These are phyloP conservation scores for Adansonia grandidieri DNA, from an alignment of 441 rosid species.

Conservation along the genomic window DNA sequence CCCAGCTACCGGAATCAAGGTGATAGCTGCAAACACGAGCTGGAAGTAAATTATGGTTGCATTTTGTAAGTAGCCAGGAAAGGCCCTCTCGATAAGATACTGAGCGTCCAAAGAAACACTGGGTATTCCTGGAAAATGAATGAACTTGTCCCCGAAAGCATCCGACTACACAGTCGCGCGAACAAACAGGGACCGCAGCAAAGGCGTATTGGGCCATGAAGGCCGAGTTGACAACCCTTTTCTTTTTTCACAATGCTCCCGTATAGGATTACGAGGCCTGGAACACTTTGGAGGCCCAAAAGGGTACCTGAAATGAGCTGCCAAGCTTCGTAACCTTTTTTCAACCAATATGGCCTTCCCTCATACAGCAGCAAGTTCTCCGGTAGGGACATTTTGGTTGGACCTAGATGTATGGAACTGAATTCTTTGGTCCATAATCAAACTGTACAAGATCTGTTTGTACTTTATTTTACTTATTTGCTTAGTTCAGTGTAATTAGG, in stretches of 20 bases:
- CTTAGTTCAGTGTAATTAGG: too few relatives aligned
- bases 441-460: too few relatives aligned
- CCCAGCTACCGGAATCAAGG: constrained; percentile 54
- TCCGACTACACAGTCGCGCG: constrained; percentile 63
- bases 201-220: constrained; percentile 71
- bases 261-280: constrained; percentile 39
- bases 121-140: constrained; percentile 46
- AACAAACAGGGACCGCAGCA: constrained; percentile 56
- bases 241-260: constrained; percentile 66
- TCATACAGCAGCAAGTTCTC: constrained; percentile 34
- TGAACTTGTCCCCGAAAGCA: constrained; percentile 47
- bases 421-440: neutral
- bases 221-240: constrained; percentile 72
- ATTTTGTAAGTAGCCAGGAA: constrained; percentile 34
- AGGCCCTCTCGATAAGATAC: constrained; percentile 21
- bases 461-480: too few relatives aligned
- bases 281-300: constrained; percentile 53
- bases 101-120: constrained; percentile 36
- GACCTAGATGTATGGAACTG: neutral
- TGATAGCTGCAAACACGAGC: constrained; percentile 58
- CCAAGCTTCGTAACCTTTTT: constrained; percentile 61
- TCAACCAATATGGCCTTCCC: constrained; percentile 46
- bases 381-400: constrained; percentile 35
- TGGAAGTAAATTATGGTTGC: constrained; percentile 61
- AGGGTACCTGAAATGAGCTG: constrained; percentile 64